Percentiles rank a stretch among this genome's conserved stretches.
phyloP scores from a whole-genome alignment of 768 basidiomycete genomes.

The Russula ochroleuca region DNA sequence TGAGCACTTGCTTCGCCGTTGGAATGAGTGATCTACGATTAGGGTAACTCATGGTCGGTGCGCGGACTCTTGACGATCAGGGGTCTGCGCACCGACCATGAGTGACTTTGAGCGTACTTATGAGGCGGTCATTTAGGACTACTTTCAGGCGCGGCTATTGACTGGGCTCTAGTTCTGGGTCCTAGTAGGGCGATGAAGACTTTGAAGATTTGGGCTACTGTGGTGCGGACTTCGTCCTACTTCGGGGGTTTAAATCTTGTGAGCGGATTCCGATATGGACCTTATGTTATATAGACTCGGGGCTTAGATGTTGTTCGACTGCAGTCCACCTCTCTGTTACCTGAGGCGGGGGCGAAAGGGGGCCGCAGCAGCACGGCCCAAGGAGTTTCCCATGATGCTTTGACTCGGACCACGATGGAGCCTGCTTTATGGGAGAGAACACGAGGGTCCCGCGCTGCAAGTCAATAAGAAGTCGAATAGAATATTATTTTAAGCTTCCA shows the following conservation, averaged over 20 bases:
- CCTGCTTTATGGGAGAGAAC: background rate
- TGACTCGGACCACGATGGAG: background rate
- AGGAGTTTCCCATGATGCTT: background rate
- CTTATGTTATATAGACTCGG: background rate
- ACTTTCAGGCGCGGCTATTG: too few species aligned
- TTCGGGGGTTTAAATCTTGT: background rate
- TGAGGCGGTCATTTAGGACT: background rate
- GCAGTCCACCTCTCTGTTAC: background rate
- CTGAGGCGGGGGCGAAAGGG: background rate
- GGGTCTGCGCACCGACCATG: too few species aligned
- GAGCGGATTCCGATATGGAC: background rate
- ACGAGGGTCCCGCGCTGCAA: background rate
- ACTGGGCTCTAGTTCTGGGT: background rate
- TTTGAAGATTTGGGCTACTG: background rate
- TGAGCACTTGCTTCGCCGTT: background rate
- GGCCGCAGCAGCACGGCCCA: background rate
- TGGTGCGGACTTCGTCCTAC: background rate
- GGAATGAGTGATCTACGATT: background rate
- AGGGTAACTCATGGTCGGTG: background rate
- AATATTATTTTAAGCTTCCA: too few species aligned
- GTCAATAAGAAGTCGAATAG: background rate
- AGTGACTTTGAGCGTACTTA: background rate
- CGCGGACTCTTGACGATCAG: too few species aligned
- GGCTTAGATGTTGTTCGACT: background rate
- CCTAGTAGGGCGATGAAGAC: background rate